Base-by-base conservation (phyloP, 2,329 filamentous ascomycete species). In the Aspergillus phoenicis region DNA sequence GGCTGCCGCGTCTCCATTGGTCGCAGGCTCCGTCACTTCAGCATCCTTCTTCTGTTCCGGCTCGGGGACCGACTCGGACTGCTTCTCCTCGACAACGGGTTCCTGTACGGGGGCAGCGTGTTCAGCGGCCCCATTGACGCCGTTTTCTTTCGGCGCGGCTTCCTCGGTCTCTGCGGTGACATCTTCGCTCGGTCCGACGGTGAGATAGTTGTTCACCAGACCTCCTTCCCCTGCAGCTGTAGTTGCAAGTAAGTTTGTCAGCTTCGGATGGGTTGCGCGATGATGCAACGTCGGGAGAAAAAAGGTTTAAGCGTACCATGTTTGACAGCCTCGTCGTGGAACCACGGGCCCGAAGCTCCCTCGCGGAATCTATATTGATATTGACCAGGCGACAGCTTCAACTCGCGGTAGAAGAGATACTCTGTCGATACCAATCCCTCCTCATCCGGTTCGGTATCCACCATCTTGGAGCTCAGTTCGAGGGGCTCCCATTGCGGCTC, bases 331-430 rank as follows among this genome's bases (percentile, higher is more conserved):
- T 72, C 63, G 61, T 72, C 65, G 57, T 66, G 65, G 55, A 73
- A 68, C 71, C 70, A 73, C 17, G 58, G 56, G 51, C 68, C 69
- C 2, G 63, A 60, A 5, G 62, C 39, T 5, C 63, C 71, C 30
- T 70, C 62, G 8, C 69, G 68, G 58, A 73, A 73, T 54, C 62
- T 62, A 62, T 72, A 73, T 41, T 70, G 61, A 58, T 71, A 67
- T 53, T 69, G 62, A 17, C 71, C 71, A 20, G 62, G 55, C 5
- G 59, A 33, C 17, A 70, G 24, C 33, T 67, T 43, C 20, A 69
- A 60, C 2, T 66, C 61, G 26, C 59, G 63, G 24, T 60, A 68
- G 58, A 69, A 70, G 8, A 69, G 58, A 57, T 62, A 70, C 52
- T 66, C 60, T 45, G 64, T 63, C 59, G 58, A 63, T 38, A 47